Conservation (phyloP, 805 yeast species). For the Pichia nanzhaoensis region DNA sequence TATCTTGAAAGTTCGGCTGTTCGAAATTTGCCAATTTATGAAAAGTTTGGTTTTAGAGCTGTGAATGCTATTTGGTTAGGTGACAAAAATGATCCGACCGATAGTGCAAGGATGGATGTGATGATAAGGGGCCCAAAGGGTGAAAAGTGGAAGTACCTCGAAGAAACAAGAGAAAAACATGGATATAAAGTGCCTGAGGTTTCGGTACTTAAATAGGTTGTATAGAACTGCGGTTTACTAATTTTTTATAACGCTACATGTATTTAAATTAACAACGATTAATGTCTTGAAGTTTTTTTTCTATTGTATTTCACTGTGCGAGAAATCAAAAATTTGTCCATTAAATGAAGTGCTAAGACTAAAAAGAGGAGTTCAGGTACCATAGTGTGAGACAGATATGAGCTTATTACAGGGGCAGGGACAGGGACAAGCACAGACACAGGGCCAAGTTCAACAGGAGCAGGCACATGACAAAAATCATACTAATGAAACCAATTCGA, state of each 20-base stretch:
- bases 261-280: no score
- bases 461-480: neutral
- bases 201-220: slow-evolving; percentile 7
- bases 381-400: no score
- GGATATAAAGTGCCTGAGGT: slow-evolving; percentile 23
- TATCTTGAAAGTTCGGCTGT: slow-evolving; percentile 46
- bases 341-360: no score
- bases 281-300: no score
- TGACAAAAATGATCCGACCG: slow-evolving; percentile 22
- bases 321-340: no score
- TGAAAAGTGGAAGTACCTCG: slow-evolving; percentile 23
- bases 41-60: slow-evolving; percentile 43
- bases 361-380: no score
- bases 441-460: neutral
- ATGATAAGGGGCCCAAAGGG: slow-evolving; percentile 34
- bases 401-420: neutral
- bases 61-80: slow-evolving; percentile 43
- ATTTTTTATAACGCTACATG: no score
- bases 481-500: neutral
- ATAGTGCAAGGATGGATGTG: slow-evolving; percentile 33
- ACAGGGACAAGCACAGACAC: neutral
- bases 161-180: slow-evolving; percentile 22
- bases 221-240: no score
- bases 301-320: no score
- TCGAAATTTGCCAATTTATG: slow-evolving; percentile 45